Base-by-base conservation (phyloP, 2,329 filamentous ascomycete genomes). In the Colletotrichum phormii region DNA sequence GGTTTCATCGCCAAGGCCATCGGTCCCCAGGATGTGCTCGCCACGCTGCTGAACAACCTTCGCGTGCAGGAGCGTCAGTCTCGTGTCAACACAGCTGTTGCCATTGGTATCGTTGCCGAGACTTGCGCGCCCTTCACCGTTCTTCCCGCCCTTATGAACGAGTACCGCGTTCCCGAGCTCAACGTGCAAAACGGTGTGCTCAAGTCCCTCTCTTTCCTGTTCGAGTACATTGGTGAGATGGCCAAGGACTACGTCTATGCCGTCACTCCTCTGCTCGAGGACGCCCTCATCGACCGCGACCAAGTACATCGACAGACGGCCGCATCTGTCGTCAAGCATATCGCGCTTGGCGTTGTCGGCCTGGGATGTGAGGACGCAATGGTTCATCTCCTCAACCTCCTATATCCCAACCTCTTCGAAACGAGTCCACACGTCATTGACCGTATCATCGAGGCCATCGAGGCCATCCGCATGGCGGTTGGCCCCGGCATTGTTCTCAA, bases 151-250 rank as follows among this genome's bases (percentile, higher is more conserved):
- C 87, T 99, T 74, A 99, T 99, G 97, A 99, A 99, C 85, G 97
- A 99, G 83, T 99, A 99, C 83, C 93, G 97, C 66, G 97, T 99
- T 9, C 97, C 97, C 0, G 97, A 99, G 84, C 92, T 99, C 76
- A 99, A 99, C 81, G 97, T 99, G 31, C 97, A 99, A 82, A 99
- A 99, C 78, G 97, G 97, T 85, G 97, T 99, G 42, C 91, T 99
- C 80, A 99, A 99, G 83, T 95, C 95, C 5, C 89, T 99, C 65
- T 97, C 94, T 7, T 99, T 99, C 89, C 88, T 99, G 74, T 99
- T 98, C 80, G 97, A 99, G 81, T 99, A 99, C 84, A 99, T 99
- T 81, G 97, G 97, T 75, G 97, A 99, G 84, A 98, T 99, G 97
- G 95, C 95, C 75, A 99, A 98, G 85, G 97, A 99, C 83, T 99